These are phyloP conservation scores for Crithidia acanthocephali DNA, from an alignment of 208 protist genomes.

Conservation along the genomic window DNA sequence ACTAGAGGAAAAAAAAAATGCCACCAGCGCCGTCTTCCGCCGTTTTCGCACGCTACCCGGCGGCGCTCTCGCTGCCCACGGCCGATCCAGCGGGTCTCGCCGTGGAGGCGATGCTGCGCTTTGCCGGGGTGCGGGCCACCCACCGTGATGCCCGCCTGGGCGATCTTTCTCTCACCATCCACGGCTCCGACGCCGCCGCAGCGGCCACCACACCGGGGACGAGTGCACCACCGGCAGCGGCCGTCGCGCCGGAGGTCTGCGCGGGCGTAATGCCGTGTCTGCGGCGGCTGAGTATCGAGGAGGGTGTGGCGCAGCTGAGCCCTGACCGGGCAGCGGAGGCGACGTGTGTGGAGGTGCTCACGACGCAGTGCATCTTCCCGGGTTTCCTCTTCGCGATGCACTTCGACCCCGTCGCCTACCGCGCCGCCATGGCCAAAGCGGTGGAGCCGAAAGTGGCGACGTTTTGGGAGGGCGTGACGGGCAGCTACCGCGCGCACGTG, in stretches of 20 bases:
- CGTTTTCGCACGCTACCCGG: conserved; percentile 35
- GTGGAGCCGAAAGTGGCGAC: conserved; percentile 69
- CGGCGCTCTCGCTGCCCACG: conserved; percentile 62
- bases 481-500: conserved; percentile 54
- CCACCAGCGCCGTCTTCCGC: conserved; percentile 7
- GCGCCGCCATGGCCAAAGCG: conserved; percentile 43
- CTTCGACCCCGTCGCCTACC: conserved; percentile 58
- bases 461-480: conserved; percentile 62
- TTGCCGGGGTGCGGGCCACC: conserved; percentile 48
- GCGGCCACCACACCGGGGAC: background rate
- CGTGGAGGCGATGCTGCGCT: conserved; percentile 72
- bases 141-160: conserved; percentile 40
- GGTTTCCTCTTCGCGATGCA: conserved; percentile 79
- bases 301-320: conserved; percentile 40
- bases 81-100: conserved; percentile 74
- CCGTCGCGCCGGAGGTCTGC: conserved; percentile 20
- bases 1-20: background rate
- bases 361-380: conserved; percentile 62
- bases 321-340: conserved; percentile 36
- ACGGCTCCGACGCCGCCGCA: conserved; percentile 6
- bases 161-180: conserved; percentile 36
- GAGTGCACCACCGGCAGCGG: background rate
- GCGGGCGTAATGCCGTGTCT: conserved; percentile 51
- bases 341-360: conserved; percentile 54
- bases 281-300: conserved; percentile 36